Base-by-base conservation (phyloP, 2,329 filamentous ascomycete species). In the Metarhizium anisopliae region DNA sequence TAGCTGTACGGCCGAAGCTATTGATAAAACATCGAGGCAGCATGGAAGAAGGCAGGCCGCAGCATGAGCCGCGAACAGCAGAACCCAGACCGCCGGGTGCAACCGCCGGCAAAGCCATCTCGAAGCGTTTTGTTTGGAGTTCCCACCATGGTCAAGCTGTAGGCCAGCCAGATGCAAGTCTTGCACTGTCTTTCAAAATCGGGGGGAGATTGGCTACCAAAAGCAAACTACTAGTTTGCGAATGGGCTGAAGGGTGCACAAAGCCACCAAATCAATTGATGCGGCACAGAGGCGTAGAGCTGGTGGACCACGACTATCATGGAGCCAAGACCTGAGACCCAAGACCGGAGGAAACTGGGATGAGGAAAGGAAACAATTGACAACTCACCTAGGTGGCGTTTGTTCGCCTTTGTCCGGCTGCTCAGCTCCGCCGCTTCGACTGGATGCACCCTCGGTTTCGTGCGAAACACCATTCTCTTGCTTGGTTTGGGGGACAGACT, bases 351-450 rank as follows among this genome's bases (percentile, higher is more conserved):
- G 16, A 25, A 42, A 25, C 8, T 13, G 20, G 35, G 36, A 50
- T 29, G 20, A 2, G 14, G 30, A 55, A 43, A 51, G 30, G 20
- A 51, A 55, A 53, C 18, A 35, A 10, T 50, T 30, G 13, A 43
- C 43, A 36, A 58, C 56, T 58, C 50, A 58, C 56, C 8, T 43
- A 30, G 54, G 36, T 43, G 51, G 20, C 50, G 51, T 40, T n/a
- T 51, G 51, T 29, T 54, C 47, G 43, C 25, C 51, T 40, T 54
- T 51, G 40, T 43, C 29, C 32, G 20, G 29, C 13, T 43, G 47
- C n/a, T 54, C 55, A 16, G 47, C 25, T 32, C n/a, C 55, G 30
- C 40, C 47, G 29, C 25, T 18, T 42, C 38, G 35, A 29, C 38
- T 51, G 38, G 40, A 51, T 47, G 51, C 40, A 16, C 38, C 47